These are phyloP conservation scores for Acacia acuminata DNA, from an alignment of 306 rosid species.

Conservation along the genomic window DNA sequence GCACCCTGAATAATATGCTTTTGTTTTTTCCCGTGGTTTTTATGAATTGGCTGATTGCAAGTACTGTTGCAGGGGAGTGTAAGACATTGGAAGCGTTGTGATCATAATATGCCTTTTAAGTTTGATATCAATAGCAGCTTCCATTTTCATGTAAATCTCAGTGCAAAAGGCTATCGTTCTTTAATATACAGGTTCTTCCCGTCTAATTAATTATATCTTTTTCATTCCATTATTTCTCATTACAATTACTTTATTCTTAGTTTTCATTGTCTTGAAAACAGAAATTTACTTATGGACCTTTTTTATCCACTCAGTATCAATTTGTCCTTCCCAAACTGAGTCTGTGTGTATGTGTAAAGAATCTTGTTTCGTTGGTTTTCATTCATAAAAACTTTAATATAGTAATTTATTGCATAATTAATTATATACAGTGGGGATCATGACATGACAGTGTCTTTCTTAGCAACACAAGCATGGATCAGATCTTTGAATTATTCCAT, in stretches of 20 bases:
- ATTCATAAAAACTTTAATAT: no score
- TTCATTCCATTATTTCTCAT: background rate
- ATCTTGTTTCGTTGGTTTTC: background rate
- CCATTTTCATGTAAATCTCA: constrained; percentile 41
- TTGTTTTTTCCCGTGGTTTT: background rate
- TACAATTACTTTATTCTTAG: background rate
- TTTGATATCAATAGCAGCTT: constrained; percentile 4
- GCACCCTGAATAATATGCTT: constrained; percentile 15
- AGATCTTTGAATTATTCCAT: constrained; percentile 32
- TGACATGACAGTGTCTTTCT: constrained; percentile 36
- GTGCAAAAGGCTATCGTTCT: constrained; percentile 45
- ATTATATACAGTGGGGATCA: constrained; percentile 50
- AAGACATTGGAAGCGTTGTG: constrained; percentile 54
- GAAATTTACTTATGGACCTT: no score
- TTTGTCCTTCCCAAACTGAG: background rate
- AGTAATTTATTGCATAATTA: background rate
- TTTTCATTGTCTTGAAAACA: background rate
- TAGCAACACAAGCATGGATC: constrained; percentile 47
- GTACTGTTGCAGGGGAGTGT: constrained; percentile 41
- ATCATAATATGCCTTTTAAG: background rate
- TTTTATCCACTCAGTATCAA: background rate
- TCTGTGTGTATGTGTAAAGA: background rate
- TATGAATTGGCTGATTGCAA: background rate
- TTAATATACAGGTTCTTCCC: constrained; percentile 45
- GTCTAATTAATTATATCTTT: background rate